Base-by-base conservation (phyloP, 2,329 filamentous ascomycete genomes). In the Escovopsis sp. region DNA sequence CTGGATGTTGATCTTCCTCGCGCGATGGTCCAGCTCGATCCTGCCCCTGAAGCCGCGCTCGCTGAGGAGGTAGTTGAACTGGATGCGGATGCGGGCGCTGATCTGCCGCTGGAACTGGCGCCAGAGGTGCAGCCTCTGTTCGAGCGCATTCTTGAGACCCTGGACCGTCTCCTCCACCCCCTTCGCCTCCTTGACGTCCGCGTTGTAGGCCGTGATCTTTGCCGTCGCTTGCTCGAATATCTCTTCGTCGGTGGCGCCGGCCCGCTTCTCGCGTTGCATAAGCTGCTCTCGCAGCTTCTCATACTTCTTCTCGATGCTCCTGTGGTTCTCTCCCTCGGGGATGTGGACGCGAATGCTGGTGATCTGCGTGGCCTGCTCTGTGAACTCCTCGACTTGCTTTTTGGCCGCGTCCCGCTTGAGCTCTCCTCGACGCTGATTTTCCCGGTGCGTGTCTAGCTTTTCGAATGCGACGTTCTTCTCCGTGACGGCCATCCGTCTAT, bases 41-140 rank as follows among this genome's bases (percentile, higher is more conserved):
- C 72, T 73, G 38, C 90, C 90, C 31, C 86, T 76, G 59, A 93
- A 98, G 16, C 81, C 79, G 48, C 90, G 77, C 57, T 96, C 87
- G 49, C 78, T 84, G 39, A 98, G 72, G 12, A 96, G 70, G 50
- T 90, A 92, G 35, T 73, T 79, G 57, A 98, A 98, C 41, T 83
- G 84, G 35, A 80, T 78, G 34, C 85, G 78, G 31, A 90, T 83
- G 37, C 81, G 75, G n/a, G 79, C 74, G 27, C 86, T 88, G 48
- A 98, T 94, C 45, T 77, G 73, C 18, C 76, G 71, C 48, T 88
- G 80, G 57, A 98, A 96, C 34, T 70, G 66, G 38, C 73, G 68
- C 81, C 86, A 98, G 46, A 85, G 76, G 19, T 67, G 61, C 38
- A 82, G 69, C 13, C 90, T 82, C 38, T 79, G 63, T 9, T 62